Conservation (phyloP, 2,329 filamentous ascomycete species). For the Leptodontidium sp. region DNA sequence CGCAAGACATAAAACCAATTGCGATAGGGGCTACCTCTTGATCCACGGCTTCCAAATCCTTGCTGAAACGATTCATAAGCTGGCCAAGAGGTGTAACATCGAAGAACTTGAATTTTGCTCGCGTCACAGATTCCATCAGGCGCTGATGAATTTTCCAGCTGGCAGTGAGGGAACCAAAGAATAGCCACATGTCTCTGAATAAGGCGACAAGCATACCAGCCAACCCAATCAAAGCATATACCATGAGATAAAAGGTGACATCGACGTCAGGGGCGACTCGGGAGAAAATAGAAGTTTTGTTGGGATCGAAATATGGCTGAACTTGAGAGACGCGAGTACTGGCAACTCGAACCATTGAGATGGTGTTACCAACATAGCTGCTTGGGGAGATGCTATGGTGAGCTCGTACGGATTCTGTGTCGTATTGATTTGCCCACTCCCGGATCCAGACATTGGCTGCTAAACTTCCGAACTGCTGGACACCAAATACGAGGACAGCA, state of each 20-base stretch:
- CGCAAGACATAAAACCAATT: slow-evolving; percentile 75
- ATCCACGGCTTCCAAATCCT: slow-evolving; percentile 93
- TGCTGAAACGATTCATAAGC: slow-evolving; percentile 98
- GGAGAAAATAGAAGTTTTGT: slow-evolving; percentile 43
- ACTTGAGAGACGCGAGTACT: slow-evolving; percentile 41
- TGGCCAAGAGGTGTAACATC: slow-evolving; percentile 95
- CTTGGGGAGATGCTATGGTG: slow-evolving; percentile 35
- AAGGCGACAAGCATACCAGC: slow-evolving; percentile 84
- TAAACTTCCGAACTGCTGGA: slow-evolving; percentile 86
- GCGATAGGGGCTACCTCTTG: slow-evolving; percentile 95
- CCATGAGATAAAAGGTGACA: slow-evolving; percentile 80
- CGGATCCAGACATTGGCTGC: slow-evolving; percentile 95
- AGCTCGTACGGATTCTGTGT: slow-evolving; percentile 41
- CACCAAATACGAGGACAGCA: slow-evolving; percentile 75
- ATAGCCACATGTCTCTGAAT: slow-evolving; percentile 84
- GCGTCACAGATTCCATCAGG: slow-evolving; percentile 80
- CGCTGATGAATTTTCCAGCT: slow-evolving; percentile 84
- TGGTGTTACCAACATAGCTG: slow-evolving; percentile 42
- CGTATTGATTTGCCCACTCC: slow-evolving; percentile 93
- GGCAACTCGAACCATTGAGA: slow-evolving; percentile 40
- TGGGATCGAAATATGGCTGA: slow-evolving; percentile 46
- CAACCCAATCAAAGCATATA: slow-evolving; percentile 83
- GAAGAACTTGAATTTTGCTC: slow-evolving; percentile 97
- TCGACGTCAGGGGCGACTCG: slow-evolving; percentile 67
- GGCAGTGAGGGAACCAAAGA: slow-evolving; percentile 88